A percentile compares a stretch with the other conserved stretches of the same genome.
phyloP scores from a whole-genome alignment of 2,329 filamentous ascomycete species.

The Ustilaginoidea virens region DNA sequence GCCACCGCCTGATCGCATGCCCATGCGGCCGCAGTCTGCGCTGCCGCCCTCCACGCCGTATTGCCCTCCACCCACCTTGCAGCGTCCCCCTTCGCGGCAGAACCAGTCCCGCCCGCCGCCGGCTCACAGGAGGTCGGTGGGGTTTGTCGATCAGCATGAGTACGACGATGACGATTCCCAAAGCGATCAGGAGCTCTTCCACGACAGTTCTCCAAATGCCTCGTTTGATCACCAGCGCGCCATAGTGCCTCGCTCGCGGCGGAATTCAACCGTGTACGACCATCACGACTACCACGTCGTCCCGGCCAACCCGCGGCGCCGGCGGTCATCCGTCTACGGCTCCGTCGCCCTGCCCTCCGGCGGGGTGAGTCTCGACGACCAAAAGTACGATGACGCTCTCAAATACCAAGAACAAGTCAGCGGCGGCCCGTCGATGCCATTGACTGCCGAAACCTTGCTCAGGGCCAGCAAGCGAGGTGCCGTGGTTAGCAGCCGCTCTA shows the following conservation, averaged over 20 bases:
- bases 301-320: slow-evolving; percentile 18
- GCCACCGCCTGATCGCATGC: slow-evolving; percentile 28
- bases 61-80: slow-evolving; percentile 13
- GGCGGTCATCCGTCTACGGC: slow-evolving; percentile 26
- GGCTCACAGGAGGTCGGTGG: slow-evolving; percentile 14
- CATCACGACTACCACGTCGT: slow-evolving; percentile 24
- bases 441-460: slow-evolving; percentile 41
- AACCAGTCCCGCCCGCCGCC: slow-evolving; percentile 16
- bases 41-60: slow-evolving; percentile 14
- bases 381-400: slow-evolving; percentile 22
- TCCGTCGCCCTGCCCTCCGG: slow-evolving; percentile 17
- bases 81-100: slow-evolving; percentile 10
- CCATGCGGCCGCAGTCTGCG: slow-evolving; percentile 19
- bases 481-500: slow-evolving; percentile 37
- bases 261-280: slow-evolving; percentile 22
- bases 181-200: slow-evolving; percentile 20
- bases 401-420: slow-evolving; percentile 38
- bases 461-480: slow-evolving; percentile 30
- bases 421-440: slow-evolving; percentile 26
- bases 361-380: slow-evolving; percentile 19
- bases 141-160: slow-evolving; percentile 14
- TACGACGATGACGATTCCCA: slow-evolving; percentile 24
- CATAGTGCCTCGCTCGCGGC: slow-evolving; percentile 18
- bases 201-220: slow-evolving; percentile 21
- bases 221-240: slow-evolving; percentile 17